phyloP scores from a whole-genome alignment of 352 stramenopile species.

The Blastocystis sp. region DNA sequence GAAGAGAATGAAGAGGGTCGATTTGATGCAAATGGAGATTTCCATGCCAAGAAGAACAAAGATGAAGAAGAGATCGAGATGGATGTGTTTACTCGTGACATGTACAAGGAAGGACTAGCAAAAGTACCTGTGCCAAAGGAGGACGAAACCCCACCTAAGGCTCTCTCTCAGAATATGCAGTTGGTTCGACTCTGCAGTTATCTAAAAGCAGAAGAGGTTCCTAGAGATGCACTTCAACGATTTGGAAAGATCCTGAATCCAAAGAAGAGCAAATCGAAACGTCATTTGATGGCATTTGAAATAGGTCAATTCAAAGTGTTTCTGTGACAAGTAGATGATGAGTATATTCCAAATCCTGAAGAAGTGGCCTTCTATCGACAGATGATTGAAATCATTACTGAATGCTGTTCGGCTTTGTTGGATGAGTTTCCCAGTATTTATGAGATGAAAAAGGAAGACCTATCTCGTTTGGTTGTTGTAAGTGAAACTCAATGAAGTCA shows the following conservation, averaged over 20 bases:
- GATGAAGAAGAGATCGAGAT: conserved; percentile 17
- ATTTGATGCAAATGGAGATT: conserved; percentile 48
- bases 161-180: conserved; percentile 53
- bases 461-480: conserved; percentile 39
- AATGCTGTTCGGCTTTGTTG: not conserved
- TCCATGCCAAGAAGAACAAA: conserved; percentile 21
- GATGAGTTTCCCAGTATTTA: conserved; percentile 56
- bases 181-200: conserved; percentile 2
- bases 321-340: not conserved
- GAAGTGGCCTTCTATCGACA: not conserved
- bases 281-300: conserved; percentile 42
- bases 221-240: not conserved
- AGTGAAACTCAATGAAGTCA: not conserved
- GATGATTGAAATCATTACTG: not conserved
- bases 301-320: not conserved
- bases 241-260: not conserved
- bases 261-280: conserved; percentile 17
- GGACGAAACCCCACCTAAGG: not conserved
- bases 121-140: not conserved
- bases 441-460: conserved; percentile 44
- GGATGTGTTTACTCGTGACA: conserved; percentile 17
- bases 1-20: conserved; percentile 62
- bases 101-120: conserved; percentile 47
- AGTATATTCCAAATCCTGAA: not conserved
- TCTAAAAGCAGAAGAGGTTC: not conserved